Conservation (phyloP, 768 basidiomycete genomes). For the Hygrophorus russula region DNA sequence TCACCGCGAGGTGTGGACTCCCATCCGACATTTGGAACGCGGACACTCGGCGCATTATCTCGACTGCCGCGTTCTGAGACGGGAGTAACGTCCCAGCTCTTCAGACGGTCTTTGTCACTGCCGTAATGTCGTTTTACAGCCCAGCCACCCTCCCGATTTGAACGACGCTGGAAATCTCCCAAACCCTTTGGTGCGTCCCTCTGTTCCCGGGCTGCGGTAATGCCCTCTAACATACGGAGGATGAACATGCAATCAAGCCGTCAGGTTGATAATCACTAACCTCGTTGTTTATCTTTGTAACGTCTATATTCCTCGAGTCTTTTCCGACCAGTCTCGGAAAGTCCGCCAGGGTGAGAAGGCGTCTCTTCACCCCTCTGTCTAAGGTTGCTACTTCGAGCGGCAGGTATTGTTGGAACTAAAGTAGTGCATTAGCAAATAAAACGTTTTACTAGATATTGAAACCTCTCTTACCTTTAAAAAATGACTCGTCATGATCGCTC, state of each 20-base stretch:
- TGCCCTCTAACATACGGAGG: slow-evolving; percentile 45
- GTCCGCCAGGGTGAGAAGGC: slow-evolving; percentile 84
- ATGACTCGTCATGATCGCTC: slow-evolving; percentile 52
- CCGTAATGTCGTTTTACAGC: slow-evolving; percentile 28
- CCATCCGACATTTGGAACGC: slow-evolving; percentile 90
- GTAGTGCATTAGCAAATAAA: slow-evolving; percentile 7
- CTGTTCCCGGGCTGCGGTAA: slow-evolving; percentile 45
- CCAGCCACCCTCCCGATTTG: slow-evolving; percentile 60
- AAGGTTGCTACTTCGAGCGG: slow-evolving; percentile 35
- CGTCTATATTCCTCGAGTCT: slow-evolving; percentile 70
- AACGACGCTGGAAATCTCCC: slow-evolving; percentile 88
- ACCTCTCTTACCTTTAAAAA: slow-evolving; percentile 71
- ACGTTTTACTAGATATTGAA: background rate
- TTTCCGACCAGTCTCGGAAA: slow-evolving; percentile 64
- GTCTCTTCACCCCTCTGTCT: slow-evolving; percentile 83
- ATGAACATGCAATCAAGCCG: background rate
- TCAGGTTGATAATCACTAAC: slow-evolving; percentile 21
- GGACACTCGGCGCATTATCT: slow-evolving; percentile 68
- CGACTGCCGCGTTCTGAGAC: slow-evolving; percentile 36
- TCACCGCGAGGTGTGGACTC: slow-evolving; percentile 73
- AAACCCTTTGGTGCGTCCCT: slow-evolving; percentile 64
- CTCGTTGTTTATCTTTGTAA: slow-evolving; percentile 58
- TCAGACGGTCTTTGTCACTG: slow-evolving; percentile 15
- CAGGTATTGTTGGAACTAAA: slow-evolving; percentile 71
- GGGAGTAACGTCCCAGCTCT: slow-evolving; percentile 51